Evolutionary conservation across 148 eudicot genomes (phyloP), one percentile per base, ranked within the genome.

Genomic region (Chenopodium album): DNA sequence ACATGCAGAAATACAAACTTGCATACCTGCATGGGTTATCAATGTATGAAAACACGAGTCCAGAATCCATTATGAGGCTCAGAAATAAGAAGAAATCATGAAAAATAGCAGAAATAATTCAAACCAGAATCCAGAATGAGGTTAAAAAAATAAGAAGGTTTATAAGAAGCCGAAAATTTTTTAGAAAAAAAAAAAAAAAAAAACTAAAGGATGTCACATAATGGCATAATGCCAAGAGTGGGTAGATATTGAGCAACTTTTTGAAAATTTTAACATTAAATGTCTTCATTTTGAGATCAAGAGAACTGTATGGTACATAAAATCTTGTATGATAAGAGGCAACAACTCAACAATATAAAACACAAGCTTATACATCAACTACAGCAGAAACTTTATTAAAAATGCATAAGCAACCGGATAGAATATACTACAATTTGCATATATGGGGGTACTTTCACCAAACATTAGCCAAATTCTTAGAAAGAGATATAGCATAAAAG

Each of bases 1-100:
- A 95, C 97, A 95, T 95, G 80, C 98, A 95, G 86, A 95, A 95
- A 78, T 95, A 95, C 76, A 95, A 88, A 84, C 98, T 91, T 69
- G 96, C 98, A 88, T 92, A 94, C 87, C 98, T 94, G 89, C 87
- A 87, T 44, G 41, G 7, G 23, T 64, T 75, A 29, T 29, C 32
- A 77, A 13, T 28, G 76, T 9, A 48, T 1, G 16, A 11, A 73
- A 37, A 46, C 56, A 64, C 31, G 22, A 71, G 77, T 80, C 73
- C 47, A 23, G 11, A 10, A 48, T 20, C 46, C 9, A 28, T 41
- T 62, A 34, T 56, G 44, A 22, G 71, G 74, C 17, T 73, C 76
- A 52, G 22, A 4, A 47, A 50, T 12, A 52, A 69, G 26, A 28
- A n/a, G 34, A 70, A 71, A 41, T 41, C 44, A 41, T 41, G 7